These are phyloP conservation scores for Petunia secreta DNA, from an alignment of 257 asterid species.

Conservation along the genomic window DNA sequence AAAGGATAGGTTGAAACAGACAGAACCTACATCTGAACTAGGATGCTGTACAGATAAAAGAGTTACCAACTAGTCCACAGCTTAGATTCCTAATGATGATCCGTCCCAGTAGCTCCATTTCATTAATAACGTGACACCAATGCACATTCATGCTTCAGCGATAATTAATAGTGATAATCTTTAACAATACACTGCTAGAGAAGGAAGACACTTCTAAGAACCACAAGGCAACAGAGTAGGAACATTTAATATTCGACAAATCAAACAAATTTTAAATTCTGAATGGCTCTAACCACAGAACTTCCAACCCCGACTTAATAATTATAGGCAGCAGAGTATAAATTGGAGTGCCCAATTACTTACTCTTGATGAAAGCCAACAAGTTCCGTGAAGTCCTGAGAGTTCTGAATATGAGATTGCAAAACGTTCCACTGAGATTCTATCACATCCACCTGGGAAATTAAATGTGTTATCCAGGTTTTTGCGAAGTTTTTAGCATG, in stretches of 20 bases:
- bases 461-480: slow-evolving; percentile 24
- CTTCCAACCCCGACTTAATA: background rate
- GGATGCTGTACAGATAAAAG: background rate
- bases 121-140: background rate
- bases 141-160: slow-evolving; percentile 15
- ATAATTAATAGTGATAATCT: background rate
- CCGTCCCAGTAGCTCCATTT: background rate
- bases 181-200: background rate
- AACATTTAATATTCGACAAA: background rate
- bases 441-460: slow-evolving; percentile 92
- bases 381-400: slow-evolving; percentile 88
- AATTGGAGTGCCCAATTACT: slow-evolving; percentile 37
- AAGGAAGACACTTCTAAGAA: background rate
- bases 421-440: slow-evolving; percentile 98
- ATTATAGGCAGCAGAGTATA: slow-evolving; percentile 6
- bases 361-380: slow-evolving; percentile 98
- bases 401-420: slow-evolving; percentile 89
- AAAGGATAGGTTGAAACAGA: background rate
- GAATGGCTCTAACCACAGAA: background rate
- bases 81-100: background rate
- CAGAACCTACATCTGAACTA: background rate
- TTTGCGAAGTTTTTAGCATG: slow-evolving; percentile 28
- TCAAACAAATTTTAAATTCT: background rate
- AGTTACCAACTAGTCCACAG: background rate
- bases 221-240: background rate